Conservation (phyloP, 2,329 filamentous ascomycete species). For the Cladosporium sp. region DNA sequence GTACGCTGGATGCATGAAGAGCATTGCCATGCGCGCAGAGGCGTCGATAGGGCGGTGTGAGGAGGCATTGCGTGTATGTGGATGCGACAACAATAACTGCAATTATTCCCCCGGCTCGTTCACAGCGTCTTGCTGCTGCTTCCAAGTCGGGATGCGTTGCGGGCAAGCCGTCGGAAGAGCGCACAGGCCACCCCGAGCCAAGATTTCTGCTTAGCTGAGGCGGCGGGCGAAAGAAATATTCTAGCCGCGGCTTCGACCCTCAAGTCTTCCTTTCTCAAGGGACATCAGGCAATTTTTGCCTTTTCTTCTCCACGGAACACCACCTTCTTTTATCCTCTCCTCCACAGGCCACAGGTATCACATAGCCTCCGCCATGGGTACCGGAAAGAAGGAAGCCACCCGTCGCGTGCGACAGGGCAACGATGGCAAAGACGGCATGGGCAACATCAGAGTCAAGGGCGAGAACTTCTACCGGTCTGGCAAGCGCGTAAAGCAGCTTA, state of each 20-base stretch:
- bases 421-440: slow-evolving; percentile 74
- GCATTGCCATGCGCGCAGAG: slow-evolving; percentile 37
- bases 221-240: slow-evolving; percentile 13
- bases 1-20: slow-evolving; percentile 37
- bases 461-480: slow-evolving; percentile 94
- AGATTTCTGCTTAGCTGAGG: slow-evolving; percentile 3
- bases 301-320: slow-evolving; percentile 4
- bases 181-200: neutral
- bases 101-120: slow-evolving; percentile 2
- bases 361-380: slow-evolving; percentile 65
- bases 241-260: slow-evolving; percentile 7
- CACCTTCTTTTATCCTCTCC: neutral
- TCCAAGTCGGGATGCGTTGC: slow-evolving; percentile 16
- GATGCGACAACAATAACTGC: neutral
- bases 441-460: slow-evolving; percentile 88
- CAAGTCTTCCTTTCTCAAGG: neutral
- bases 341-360: slow-evolving; percentile 11
- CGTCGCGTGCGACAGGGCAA: slow-evolving; percentile 85
- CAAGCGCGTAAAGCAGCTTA: slow-evolving; percentile 85
- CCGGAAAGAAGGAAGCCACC: slow-evolving; percentile 84
- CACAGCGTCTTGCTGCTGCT: neutral
- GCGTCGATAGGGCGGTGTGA: slow-evolving; percentile 36
- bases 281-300: slow-evolving; percentile 20
- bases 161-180: slow-evolving; percentile 1
- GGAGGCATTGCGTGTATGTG: slow-evolving; percentile 41